Conservation (phyloP, 2,329 filamentous ascomycete genomes). For the Sclerotinia sclerotiorum region DNA sequence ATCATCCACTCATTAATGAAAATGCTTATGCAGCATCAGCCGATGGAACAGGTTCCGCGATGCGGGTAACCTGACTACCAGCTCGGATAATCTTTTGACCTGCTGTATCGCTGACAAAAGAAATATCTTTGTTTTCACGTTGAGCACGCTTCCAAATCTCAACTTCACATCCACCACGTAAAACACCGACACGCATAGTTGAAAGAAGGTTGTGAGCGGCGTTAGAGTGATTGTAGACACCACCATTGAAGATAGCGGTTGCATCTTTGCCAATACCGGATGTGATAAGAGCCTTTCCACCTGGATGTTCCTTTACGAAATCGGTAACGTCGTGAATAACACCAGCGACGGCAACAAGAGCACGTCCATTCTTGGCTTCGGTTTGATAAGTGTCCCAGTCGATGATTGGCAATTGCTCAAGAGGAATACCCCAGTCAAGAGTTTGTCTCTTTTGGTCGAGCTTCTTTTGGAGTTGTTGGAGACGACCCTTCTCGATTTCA, state of each 20-base stretch:
- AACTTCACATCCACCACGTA: slow-evolving; percentile 83
- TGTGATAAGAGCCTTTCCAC: slow-evolving; percentile 82
- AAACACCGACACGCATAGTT: slow-evolving; percentile 84
- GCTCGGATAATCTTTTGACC: slow-evolving; percentile 84
- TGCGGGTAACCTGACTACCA: slow-evolving; percentile 80
- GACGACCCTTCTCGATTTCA: slow-evolving; percentile 87
- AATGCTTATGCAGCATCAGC: slow-evolving; percentile 72
- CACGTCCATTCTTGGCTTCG: slow-evolving; percentile 74
- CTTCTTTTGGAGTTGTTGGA: slow-evolving; percentile 91
- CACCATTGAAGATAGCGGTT: slow-evolving; percentile 88
- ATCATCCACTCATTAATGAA: slow-evolving; percentile 21
- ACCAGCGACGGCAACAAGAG: slow-evolving; percentile 74
- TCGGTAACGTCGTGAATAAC: slow-evolving; percentile 82
- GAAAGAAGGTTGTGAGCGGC: slow-evolving; percentile 85
- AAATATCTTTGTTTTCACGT: slow-evolving; percentile 79
- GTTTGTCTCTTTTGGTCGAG: slow-evolving; percentile 80
- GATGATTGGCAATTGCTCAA: slow-evolving; percentile 82
- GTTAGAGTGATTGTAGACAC: slow-evolving; percentile 87
- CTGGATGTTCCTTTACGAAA: slow-evolving; percentile 88
- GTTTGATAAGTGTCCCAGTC: slow-evolving; percentile 84
- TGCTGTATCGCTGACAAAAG: slow-evolving; percentile 74
- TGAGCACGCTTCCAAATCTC: slow-evolving; percentile 91
- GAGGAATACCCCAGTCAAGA: slow-evolving; percentile 82
- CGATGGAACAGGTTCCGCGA: slow-evolving; percentile 74
- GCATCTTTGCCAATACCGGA: slow-evolving; percentile 84